These are phyloP conservation scores for Colletotrichum sp. DNA, from an alignment of 2,329 filamentous ascomycete species.

Conservation along the genomic window DNA sequence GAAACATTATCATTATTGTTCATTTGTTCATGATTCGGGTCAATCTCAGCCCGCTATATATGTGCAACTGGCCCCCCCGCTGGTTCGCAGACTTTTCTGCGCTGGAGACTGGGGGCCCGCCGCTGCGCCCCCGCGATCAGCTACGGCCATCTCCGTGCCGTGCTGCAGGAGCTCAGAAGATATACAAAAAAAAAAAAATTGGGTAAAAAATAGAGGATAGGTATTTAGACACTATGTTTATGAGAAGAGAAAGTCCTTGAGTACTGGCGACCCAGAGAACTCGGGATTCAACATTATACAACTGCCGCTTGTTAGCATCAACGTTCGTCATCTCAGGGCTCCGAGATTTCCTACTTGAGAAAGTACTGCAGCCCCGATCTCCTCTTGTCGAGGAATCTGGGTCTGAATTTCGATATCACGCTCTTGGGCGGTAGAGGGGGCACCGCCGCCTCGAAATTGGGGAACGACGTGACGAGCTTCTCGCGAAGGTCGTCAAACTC, in stretches of 20 bases:
- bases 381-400: slow-evolving; percentile 84
- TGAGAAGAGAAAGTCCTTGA: slow-evolving; percentile 88
- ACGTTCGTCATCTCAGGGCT: slow-evolving; percentile 13
- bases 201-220: not conserved
- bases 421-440: slow-evolving; percentile 93
- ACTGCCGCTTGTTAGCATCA: slow-evolving; percentile 48
- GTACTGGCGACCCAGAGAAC: slow-evolving; percentile 87
- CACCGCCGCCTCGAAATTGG: slow-evolving; percentile 82
- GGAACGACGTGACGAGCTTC: slow-evolving; percentile 80
- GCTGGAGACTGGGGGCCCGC: not conserved
- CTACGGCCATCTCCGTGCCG: not conserved
- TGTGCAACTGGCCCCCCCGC: not conserved
- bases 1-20: slow-evolving; percentile 19
- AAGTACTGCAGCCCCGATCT: slow-evolving; percentile 88
- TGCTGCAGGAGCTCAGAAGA: not conserved
- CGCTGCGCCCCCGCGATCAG: not conserved
- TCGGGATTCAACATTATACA: slow-evolving; percentile 93
- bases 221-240: slow-evolving; percentile 34
- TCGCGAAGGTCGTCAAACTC: slow-evolving; percentile 87
- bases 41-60: not conserved
- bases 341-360: slow-evolving; percentile 70
- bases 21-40: not conserved
- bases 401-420: slow-evolving; percentile 83
- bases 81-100: not conserved
- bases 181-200: slow-evolving; percentile 16